Percentiles rank a stretch among this genome's conserved stretches.
Conservation (phyloP, 108 stramenopile genomes). For the Fistulifera solaris region DNA sequence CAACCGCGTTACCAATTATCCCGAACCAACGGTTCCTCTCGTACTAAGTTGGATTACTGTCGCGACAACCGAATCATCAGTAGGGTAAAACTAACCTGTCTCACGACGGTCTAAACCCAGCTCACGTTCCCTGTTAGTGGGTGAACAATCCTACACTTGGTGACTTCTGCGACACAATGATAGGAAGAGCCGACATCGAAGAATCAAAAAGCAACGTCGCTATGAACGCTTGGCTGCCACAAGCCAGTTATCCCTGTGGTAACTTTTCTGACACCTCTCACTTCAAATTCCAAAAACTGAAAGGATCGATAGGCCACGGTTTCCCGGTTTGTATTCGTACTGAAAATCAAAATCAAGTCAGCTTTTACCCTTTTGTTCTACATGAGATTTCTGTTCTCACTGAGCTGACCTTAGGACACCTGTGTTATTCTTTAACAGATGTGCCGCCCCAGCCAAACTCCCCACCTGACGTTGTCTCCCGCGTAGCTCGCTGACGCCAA, state of each 20-base stretch:
- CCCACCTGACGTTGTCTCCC: slow-evolving; percentile 92
- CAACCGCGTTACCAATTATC: slow-evolving; percentile 92
- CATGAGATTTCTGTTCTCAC: slow-evolving; percentile 92
- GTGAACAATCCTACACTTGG: slow-evolving; percentile 97
- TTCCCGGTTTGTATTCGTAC: slow-evolving; percentile 93
- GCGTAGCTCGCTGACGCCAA: slow-evolving; percentile 62
- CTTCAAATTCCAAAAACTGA: slow-evolving; percentile 90
- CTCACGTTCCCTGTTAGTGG: slow-evolving; percentile 94
- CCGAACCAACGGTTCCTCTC: slow-evolving; percentile 98
- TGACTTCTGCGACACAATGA: slow-evolving; percentile 94
- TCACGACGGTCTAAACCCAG: slow-evolving; percentile 98
- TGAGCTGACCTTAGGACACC: slow-evolving; percentile 96
- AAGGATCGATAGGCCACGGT: slow-evolving; percentile 97
- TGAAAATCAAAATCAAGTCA: slow-evolving; percentile 96
- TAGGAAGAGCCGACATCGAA: slow-evolving; percentile 95
- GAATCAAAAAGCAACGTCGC: slow-evolving; percentile 90
- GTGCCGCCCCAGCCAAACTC: slow-evolving; percentile 94
- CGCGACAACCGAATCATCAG: slow-evolving; percentile 82
- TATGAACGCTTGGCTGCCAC: slow-evolving; percentile 88
- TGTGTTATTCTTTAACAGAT: slow-evolving; percentile 80
- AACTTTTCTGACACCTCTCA: slow-evolving; percentile 98
- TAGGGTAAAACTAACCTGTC: slow-evolving; percentile 96
- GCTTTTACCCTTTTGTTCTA: slow-evolving; percentile 91
- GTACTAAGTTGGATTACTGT: slow-evolving; percentile 98
- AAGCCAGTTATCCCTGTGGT: slow-evolving; percentile 98